Evolutionary conservation across 1,139 yeast species (phyloP).

Genomic region (Taiozyma onychis): DNA sequence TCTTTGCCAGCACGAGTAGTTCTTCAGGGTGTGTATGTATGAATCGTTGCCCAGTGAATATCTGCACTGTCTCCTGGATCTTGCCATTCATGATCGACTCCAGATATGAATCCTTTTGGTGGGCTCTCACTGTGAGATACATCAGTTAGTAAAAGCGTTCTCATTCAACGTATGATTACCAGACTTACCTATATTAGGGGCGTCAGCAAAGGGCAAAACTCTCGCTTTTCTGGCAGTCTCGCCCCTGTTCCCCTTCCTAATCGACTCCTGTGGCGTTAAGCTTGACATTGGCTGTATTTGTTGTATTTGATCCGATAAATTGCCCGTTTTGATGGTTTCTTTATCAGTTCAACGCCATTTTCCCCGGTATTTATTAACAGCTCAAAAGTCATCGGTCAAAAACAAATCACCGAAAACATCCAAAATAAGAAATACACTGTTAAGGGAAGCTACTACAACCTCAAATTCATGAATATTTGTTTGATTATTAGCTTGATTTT

Average conservation of each 20-base stretch:
- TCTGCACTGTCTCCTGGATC: conserved; percentile 50
- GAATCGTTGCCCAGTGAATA: conserved; percentile 61
- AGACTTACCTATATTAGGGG: conserved; percentile 36
- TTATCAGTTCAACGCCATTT: neutral
- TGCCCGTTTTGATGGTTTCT: neutral
- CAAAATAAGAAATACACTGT: neutral
- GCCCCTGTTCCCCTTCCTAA: neutral
- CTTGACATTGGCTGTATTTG: neutral
- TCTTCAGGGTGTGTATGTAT: conserved; percentile 61
- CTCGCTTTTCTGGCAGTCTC: neutral
- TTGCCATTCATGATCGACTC: conserved; percentile 51
- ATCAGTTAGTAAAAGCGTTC: conserved; percentile 13
- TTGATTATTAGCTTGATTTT: neutral
- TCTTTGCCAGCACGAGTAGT: conserved; percentile 50
- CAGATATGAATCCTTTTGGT: conserved; percentile 80
- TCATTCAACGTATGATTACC: too few species aligned
- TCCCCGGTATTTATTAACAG: neutral
- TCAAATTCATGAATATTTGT: neutral
- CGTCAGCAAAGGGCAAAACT: conserved; percentile 35
- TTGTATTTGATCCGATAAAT: neutral
- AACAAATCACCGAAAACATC: neutral
- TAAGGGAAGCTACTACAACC: neutral
- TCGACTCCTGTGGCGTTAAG: neutral
- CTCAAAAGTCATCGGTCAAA: neutral
- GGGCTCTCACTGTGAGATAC: conserved; percentile 52